These are phyloP conservation scores for Penicillium italicum DNA, from an alignment of 2,329 filamentous ascomycete genomes.

Conservation along the genomic window DNA sequence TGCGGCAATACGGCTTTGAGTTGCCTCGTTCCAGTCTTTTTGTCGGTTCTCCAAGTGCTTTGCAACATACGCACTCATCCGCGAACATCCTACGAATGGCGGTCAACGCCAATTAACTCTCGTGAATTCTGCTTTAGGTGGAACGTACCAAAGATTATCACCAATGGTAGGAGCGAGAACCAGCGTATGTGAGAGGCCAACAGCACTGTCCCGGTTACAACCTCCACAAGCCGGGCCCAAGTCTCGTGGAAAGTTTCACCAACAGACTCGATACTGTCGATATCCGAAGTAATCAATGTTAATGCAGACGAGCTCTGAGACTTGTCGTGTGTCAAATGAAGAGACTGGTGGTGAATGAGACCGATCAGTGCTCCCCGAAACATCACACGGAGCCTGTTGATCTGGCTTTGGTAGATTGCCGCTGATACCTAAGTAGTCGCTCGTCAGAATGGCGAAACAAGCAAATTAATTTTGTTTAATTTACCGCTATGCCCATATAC, in stretches of 20 bases:
- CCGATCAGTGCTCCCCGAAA: constrained; percentile 4
- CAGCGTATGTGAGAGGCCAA: neutral
- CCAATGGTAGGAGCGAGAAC: neutral
- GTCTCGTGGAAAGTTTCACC: neutral
- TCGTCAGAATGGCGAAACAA: neutral
- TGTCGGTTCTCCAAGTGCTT: constrained; percentile 1
- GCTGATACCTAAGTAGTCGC: neutral
- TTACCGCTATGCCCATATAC: neutral
- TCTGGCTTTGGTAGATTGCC: neutral
- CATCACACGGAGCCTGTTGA: constrained; percentile 5
- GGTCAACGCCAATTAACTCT: neutral
- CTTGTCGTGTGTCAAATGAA: neutral
- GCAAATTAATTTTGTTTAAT: neutral
- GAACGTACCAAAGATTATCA: neutral
- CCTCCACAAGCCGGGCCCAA: neutral
- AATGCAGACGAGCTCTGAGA: neutral
- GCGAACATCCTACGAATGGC: neutral
- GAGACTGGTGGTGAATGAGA: constrained; percentile 1
- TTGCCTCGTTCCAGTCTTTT: constrained; percentile 1
- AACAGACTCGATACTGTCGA: neutral
- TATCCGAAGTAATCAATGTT: neutral
- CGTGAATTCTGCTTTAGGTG: neutral
- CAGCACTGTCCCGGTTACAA: neutral
- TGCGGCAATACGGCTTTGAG: neutral
- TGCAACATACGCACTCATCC: constrained; percentile 7